Conservation (phyloP, 352 stramenopile genomes). For the Phytopythium delawarense region DNA sequence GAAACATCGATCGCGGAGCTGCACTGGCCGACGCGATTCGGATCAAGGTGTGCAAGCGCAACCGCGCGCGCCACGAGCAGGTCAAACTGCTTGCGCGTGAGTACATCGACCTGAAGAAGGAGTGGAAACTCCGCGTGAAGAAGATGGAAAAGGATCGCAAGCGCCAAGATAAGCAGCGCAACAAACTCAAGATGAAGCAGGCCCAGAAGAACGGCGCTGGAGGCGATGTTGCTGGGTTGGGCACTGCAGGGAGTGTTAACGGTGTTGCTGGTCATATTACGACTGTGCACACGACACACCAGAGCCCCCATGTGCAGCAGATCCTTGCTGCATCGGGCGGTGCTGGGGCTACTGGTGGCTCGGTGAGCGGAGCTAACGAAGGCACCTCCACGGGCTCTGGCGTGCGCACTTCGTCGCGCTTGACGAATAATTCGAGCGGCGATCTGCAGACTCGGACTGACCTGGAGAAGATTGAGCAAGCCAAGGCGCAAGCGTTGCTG, state of each 20-base stretch:
- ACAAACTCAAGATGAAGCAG: constrained; percentile 63
- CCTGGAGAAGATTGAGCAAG: constrained; percentile 80
- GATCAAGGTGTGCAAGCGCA: constrained; percentile 57
- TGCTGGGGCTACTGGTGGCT: constrained; percentile 11
- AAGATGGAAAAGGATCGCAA: constrained; percentile 87
- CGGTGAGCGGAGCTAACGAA: constrained; percentile 8
- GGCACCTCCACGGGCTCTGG: constrained; percentile 20
- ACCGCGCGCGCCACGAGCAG: constrained; percentile 60
- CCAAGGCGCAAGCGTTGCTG: constrained; percentile 61
- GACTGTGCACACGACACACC: constrained; percentile 33
- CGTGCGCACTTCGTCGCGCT: constrained; percentile 73
- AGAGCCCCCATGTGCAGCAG: constrained; percentile 34
- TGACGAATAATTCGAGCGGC: constrained; percentile 84
- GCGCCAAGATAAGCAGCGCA: constrained; percentile 72
- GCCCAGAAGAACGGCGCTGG: constrained; percentile 31
- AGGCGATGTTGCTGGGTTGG: constrained; percentile 15
- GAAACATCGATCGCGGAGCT: constrained; percentile 53
- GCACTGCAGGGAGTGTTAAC: constrained; percentile 9
- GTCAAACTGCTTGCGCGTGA: constrained; percentile 70
- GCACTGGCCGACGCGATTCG: constrained; percentile 50
- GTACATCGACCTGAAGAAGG: constrained; percentile 77
- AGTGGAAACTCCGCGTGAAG: constrained; percentile 82
- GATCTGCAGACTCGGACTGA: constrained; percentile 69
- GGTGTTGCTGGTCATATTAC: constrained; percentile 16
- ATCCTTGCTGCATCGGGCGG: constrained; percentile 34